Base-by-base conservation (phyloP, 225 moss, liverwort and hornwort genomes). In the Antitrichia curtipendula region DNA sequence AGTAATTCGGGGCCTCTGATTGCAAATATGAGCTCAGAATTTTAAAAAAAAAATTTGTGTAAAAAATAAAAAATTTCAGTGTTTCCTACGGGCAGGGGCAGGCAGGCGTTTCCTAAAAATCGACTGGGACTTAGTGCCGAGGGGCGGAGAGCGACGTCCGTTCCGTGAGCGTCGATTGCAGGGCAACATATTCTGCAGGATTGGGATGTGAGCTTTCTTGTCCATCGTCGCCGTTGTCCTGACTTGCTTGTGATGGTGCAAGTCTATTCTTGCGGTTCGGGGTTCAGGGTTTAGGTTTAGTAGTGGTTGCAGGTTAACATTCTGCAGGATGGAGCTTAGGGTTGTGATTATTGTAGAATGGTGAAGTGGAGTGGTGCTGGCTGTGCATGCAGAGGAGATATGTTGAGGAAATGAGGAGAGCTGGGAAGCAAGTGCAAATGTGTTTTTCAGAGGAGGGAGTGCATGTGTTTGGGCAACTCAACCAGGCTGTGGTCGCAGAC, bases 171-270 rank as follows among this genome's bases (percentile, higher is more conserved):
- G n/a, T n/a, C n/a, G n/a, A n/a, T 89, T 65, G 91, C 95, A 41
- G 87, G 91, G 8, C 89, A 89, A 5, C 94, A 95, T 80, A 45
- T 92, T 69, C 86, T 95, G 4, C 41, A 91, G 50, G 95, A 95
- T 92, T 85, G 92, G 88, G 36, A 89, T 62, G 75, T 90, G 58
- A 78, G 87, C 8, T 90, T n/a, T 60, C 57, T 68, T n/a, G 17
- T 63, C 34, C 19, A 64, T 64, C 18, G 18, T 68, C 38, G 12
- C 22, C 20, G 12, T 66, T n/a, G 6, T 65, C 10, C 6, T 66
- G 1, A 7, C 6, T 66, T 68, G 22, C 38, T 38, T 10, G 28
- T 16, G 16, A 28, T 28, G 28, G 16, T 0, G 17, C 29, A 72
- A 71, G 16, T 41, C 25, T 41, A 8, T 25, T 25, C 4, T 43